Evolutionary conservation across 768 basidiomycete genomes (phyloP).

Genomic region (Lactifluus piperatus): DNA sequence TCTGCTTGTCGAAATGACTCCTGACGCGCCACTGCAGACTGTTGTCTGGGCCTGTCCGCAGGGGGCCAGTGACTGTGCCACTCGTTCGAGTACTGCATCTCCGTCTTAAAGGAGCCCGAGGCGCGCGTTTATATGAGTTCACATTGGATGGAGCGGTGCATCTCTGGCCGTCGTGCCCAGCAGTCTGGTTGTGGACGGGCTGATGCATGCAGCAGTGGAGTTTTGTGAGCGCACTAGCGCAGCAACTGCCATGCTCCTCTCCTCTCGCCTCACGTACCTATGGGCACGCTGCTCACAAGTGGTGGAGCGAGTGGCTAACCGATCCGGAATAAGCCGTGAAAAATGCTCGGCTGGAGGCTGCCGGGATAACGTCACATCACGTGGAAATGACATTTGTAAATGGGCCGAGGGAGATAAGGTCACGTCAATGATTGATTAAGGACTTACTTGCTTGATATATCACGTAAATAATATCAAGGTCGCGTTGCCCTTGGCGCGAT

Average conservation of each 20-base stretch:
- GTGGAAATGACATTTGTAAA: no score
- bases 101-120: conserved; percentile 1
- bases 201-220: not conserved
- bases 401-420: no score
- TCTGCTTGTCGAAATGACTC: not conserved
- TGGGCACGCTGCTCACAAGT: no score
- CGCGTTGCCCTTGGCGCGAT: no score
- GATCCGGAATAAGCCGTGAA: no score
- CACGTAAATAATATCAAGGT: no score
- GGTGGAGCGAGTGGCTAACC: no score
- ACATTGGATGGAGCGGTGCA: not conserved
- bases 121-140: not conserved
- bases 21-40: not conserved
- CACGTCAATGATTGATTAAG: no score
- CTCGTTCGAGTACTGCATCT: conserved; percentile 4
- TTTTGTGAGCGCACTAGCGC: not conserved
- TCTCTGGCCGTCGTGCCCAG: conserved; percentile 8
- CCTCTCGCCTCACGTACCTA: not conserved
- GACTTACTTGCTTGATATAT: no score
- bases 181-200: not conserved
- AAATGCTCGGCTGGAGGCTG: no score
- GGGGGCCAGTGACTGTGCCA: conserved; percentile 10
- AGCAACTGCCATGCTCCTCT: not conserved
- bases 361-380: no score
- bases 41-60: not conserved